Base-by-base conservation (phyloP, 2,329 filamentous ascomycete genomes). In the Pseudocercospora eumusae region DNA sequence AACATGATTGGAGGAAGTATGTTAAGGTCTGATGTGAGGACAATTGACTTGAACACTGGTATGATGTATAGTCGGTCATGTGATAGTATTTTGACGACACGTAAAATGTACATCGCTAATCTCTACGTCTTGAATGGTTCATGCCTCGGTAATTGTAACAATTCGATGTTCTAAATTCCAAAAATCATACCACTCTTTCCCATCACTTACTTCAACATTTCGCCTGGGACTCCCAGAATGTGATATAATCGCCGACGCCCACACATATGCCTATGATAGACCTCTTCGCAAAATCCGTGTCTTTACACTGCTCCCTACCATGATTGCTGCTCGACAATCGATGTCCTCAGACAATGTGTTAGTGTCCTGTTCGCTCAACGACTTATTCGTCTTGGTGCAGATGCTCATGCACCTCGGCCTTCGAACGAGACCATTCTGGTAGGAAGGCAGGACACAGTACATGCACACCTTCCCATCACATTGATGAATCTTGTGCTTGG, bases 1-100 rank as follows among this genome's bases (percentile, higher is more conserved):
- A 82, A 56, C 84, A 87, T 72, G 75, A 84, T 63, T 86, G 84
- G 84, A 76, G 80, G 64, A 75, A 79, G 71, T 82, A 84, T 64
- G 25, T 52, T 5, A 27, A 25, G 47, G 15, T 50, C 3, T 52
- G 23, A 52, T 36, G 23, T 21, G n/a, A 20, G 18, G 5, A 10
- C 7, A n/a, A 20, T 5, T 1, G 9, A 21, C 44, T 21, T n/a
- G 44, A 25, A 21, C 11, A 49, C 4, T 49, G 44, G 44, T 49
- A 23, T 23, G n/a, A 4, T 21, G 28, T 31, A n/a, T n/a, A 31
- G 28, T 31, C 13, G 28, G 28, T 31, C 28, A 31, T 31, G 8
- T 11, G 28, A 31, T 11, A 11, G 10, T 31, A 31, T 13, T 3
- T 28, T 8, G 27, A 31, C 28, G 28, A 1, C 28, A 31, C 13